These are phyloP conservation scores for Carex kokanica DNA, from an alignment of 176 grass and related monocot species.

Conservation along the genomic window DNA sequence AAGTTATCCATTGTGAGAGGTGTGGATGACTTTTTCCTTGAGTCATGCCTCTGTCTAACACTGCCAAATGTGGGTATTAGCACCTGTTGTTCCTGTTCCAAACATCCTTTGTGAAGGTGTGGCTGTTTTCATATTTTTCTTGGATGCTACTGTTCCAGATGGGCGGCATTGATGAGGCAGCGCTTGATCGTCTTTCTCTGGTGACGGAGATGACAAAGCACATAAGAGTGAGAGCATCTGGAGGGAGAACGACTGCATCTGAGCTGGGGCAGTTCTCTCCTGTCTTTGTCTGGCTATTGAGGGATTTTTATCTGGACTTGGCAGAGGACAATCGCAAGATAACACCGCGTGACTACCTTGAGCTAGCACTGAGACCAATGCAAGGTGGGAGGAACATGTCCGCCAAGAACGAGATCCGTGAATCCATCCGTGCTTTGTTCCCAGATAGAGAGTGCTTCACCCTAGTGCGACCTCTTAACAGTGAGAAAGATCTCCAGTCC, in stretches of 20 bases:
- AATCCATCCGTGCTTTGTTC: slow-evolving; percentile 90
- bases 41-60: neutral
- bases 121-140: neutral
- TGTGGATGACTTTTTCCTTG: neutral
- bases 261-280: slow-evolving; percentile 96
- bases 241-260: slow-evolving; percentile 75
- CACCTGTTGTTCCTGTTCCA: neutral
- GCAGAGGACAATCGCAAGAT: slow-evolving; percentile 91
- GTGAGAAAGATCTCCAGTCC: slow-evolving; percentile 88
- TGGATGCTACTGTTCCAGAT: slow-evolving; percentile 44
- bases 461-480: slow-evolving; percentile 84
- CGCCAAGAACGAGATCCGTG: slow-evolving; percentile 86
- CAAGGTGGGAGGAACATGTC: slow-evolving; percentile 65
- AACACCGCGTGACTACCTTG: slow-evolving; percentile 87
- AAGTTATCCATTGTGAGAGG: neutral
- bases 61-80: neutral
- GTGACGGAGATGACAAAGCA: slow-evolving; percentile 99
- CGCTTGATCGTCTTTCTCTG: slow-evolving; percentile 86
- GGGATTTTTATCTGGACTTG: slow-evolving; percentile 97
- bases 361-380: slow-evolving; percentile 79
- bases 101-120: neutral
- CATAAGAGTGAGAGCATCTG: slow-evolving; percentile 84
- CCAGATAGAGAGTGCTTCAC: slow-evolving; percentile 95
- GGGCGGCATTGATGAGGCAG: slow-evolving; percentile 96
- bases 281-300: slow-evolving; percentile 94